Evolutionary conservation across 2,329 filamentous ascomycete species (phyloP).

Genomic region (Aotearoamyces nothofagi): DNA sequence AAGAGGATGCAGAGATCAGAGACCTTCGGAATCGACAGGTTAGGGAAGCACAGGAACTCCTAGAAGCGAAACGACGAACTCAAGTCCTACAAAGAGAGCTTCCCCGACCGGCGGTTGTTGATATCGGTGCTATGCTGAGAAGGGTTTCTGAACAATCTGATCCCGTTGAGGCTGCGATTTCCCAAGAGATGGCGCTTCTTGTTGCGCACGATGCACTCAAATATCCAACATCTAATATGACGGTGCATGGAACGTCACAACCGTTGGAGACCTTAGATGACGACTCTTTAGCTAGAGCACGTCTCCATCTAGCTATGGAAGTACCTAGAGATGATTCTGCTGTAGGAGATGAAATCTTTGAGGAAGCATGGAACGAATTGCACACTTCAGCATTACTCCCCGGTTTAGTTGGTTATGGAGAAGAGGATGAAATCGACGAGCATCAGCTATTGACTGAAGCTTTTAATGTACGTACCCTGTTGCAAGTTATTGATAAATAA

Average conservation of each 20-base stretch:
- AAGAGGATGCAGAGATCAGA: slow-evolving; percentile 51
- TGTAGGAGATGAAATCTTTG: slow-evolving; percentile 35
- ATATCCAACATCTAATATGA: slow-evolving; percentile 54
- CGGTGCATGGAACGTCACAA: slow-evolving; percentile 44
- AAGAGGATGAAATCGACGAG: slow-evolving; percentile 46
- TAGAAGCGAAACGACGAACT: slow-evolving; percentile 70
- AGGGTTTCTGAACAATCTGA: slow-evolving; percentile 45
- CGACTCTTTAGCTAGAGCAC: slow-evolving; percentile 55
- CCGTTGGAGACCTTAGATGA: slow-evolving; percentile 55
- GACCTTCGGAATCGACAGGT: slow-evolving; percentile 66
- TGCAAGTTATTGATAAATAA: slow-evolving; percentile 2
- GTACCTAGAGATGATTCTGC: slow-evolving; percentile 31
- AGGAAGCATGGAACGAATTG: slow-evolving; percentile 35
- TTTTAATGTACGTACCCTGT: slow-evolving; percentile 47
- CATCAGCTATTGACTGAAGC: slow-evolving; percentile 29
- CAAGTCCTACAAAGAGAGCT: slow-evolving; percentile 81
- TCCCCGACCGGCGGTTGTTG: slow-evolving; percentile 60
- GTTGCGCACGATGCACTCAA: slow-evolving; percentile 70
- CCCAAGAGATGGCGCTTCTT: slow-evolving; percentile 61
- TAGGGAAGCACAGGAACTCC: slow-evolving; percentile 49
- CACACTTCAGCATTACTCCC: slow-evolving; percentile 48
- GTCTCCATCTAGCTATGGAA: slow-evolving; percentile 46
- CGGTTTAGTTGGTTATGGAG: slow-evolving; percentile 66
- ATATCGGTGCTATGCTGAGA: slow-evolving; percentile 53
- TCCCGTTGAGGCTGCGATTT: slow-evolving; percentile 53